phyloP scores from a whole-genome alignment of 2,329 filamentous ascomycete species.

The Clarireedia homoeocarpa region DNA sequence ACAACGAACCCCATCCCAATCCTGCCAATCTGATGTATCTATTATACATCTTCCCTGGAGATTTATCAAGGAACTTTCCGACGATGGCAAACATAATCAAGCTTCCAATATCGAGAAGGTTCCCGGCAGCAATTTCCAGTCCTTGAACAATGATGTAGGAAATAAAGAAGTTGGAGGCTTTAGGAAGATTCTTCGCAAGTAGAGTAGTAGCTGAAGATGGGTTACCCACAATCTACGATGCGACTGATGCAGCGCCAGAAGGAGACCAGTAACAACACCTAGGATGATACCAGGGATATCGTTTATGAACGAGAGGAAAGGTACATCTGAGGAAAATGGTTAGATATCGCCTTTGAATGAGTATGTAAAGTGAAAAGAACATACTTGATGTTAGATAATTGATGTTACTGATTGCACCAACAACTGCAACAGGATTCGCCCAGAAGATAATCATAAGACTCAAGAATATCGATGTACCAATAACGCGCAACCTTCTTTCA shows the following conservation, averaged over 20 bases:
- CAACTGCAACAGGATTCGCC: conserved; percentile 63
- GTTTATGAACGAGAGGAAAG: conserved; percentile 67
- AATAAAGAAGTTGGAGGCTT: conserved; percentile 87
- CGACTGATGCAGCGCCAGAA: conserved; percentile 70
- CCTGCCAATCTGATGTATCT: conserved; percentile 69
- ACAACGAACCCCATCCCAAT: conserved; percentile 74
- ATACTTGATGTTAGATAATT: conserved; percentile 48
- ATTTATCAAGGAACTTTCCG: conserved; percentile 66
- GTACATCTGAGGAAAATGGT: conserved; percentile 33
- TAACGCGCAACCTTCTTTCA: conserved; percentile 65
- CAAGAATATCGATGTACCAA: conserved; percentile 61
- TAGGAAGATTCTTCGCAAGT: conserved; percentile 68
- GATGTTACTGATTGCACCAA: conserved; percentile 82
- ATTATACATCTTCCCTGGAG: conserved; percentile 70
- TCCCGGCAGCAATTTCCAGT: conserved; percentile 65
- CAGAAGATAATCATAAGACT: conserved; percentile 79
- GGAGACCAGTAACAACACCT: conserved; percentile 75
- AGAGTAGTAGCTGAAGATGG: conserved; percentile 55
- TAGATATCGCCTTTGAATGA: conserved; percentile 7
- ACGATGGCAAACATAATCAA: conserved; percentile 66
- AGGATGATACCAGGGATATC: conserved; percentile 60
- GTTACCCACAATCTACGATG: conserved; percentile 52
- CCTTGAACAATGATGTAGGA: conserved; percentile 93
- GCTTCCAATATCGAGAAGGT: conserved; percentile 65
- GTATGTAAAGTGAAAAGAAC: background rate